These are phyloP conservation scores for Candida namnaoensis DNA, from an alignment of 805 yeast genomes.

Conservation along the genomic window DNA sequence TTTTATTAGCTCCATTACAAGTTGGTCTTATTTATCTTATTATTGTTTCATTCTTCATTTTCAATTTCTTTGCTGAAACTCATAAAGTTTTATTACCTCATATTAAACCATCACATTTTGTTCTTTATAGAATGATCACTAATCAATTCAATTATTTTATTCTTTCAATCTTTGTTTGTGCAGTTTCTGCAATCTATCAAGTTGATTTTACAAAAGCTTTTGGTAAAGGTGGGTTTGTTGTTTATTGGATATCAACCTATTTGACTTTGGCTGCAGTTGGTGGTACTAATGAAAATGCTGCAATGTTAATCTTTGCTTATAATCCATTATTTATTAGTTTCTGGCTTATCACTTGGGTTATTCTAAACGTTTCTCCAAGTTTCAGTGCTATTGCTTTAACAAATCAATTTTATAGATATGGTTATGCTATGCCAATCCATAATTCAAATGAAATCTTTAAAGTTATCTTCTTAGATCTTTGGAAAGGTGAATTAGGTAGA, in stretches of 20 bases:
- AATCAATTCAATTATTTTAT: slow-evolving; percentile 48
- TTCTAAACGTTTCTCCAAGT: slow-evolving; percentile 60
- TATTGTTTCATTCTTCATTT: slow-evolving; percentile 65
- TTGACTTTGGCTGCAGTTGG: slow-evolving; percentile 73
- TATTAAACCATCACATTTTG: slow-evolving; percentile 33
- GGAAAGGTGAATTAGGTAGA: slow-evolving; percentile 49
- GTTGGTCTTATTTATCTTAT: slow-evolving; percentile 69
- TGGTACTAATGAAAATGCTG: slow-evolving; percentile 60
- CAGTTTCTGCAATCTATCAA: slow-evolving; percentile 63
- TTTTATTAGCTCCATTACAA: slow-evolving; percentile 58
- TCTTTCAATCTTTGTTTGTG: slow-evolving; percentile 47
- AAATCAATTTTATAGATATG: slow-evolving; percentile 50
- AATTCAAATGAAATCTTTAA: slow-evolving; percentile 55
- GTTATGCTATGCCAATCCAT: slow-evolving; percentile 63
- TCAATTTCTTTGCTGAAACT: slow-evolving; percentile 45
- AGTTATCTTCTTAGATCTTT: slow-evolving; percentile 47
- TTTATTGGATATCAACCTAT: slow-evolving; percentile 63
- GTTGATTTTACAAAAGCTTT: slow-evolving; percentile 47
- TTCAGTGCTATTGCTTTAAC: slow-evolving; percentile 56
- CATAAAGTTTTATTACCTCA: slow-evolving; percentile 41
- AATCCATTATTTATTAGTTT: slow-evolving; percentile 62
- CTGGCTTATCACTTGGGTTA: slow-evolving; percentile 67
- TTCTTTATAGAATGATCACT: slow-evolving; percentile 41
- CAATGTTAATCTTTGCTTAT: slow-evolving; percentile 37
- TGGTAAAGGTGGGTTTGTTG: slow-evolving; percentile 64